These are phyloP conservation scores for Diutina catenulata DNA, from an alignment of 1,139 yeast genomes.

Conservation along the genomic window DNA sequence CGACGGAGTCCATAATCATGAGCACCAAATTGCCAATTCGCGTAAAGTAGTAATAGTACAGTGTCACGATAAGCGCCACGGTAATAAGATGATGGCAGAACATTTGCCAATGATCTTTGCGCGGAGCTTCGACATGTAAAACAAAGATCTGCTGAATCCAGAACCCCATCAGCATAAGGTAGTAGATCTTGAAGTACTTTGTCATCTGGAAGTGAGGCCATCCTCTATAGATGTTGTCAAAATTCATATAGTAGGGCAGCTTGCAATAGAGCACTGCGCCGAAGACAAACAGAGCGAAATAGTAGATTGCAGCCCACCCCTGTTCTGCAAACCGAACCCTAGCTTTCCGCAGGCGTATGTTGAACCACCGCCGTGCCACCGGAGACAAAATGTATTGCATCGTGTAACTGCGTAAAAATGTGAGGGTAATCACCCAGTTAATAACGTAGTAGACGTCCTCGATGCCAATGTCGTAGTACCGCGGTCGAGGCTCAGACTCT, in stretches of 20 bases:
- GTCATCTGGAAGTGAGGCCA: constrained; percentile 65
- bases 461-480: constrained; percentile 39
- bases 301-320: constrained; percentile 68
- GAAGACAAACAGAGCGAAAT: constrained; percentile 37
- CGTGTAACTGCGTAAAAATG: constrained; percentile 46
- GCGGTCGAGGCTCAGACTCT: constrained; percentile 11
- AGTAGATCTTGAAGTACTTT: constrained; percentile 50
- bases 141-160: constrained; percentile 79
- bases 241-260: constrained; percentile 49
- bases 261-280: constrained; percentile 49
- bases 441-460: constrained; percentile 47
- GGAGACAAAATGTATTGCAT: constrained; percentile 54
- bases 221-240: constrained; percentile 48
- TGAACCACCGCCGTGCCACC: constrained; percentile 28
- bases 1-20: constrained; percentile 76
- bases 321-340: constrained; percentile 73
- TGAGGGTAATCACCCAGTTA: constrained; percentile 43
- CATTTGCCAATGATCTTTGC: constrained; percentile 85
- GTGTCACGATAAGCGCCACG: constrained; percentile 51
- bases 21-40: constrained; percentile 72
- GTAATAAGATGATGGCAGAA: constrained; percentile 82
- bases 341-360: constrained; percentile 40
- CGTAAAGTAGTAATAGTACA: constrained; percentile 62
- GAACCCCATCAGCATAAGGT: constrained; percentile 57
- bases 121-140: constrained; percentile 60